Base-by-base conservation (phyloP, 768 basidiomycete genomes). In the Xerocomellus chrysenteron region DNA sequence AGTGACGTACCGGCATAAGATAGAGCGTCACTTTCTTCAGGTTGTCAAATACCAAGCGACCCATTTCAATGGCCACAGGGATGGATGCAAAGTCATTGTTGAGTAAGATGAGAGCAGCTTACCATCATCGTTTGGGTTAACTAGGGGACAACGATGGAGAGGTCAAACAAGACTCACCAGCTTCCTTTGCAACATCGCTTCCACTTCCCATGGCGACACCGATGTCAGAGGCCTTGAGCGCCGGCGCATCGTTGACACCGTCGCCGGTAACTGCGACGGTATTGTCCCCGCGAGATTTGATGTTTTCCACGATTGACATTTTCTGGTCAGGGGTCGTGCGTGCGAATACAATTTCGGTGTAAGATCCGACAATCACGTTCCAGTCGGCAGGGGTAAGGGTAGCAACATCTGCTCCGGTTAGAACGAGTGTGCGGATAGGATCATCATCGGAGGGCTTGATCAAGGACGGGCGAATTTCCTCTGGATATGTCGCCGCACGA, bases 1-100 rank as follows among this genome's bases (percentile, higher is more conserved):
- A 49, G 14, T 17, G 12, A 60, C 71, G 46, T 55, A 77, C 75
- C 11, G 79, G 79, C 66, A 79, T 74, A 10, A 80, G 64, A 55
- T 78, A 76, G n/a, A 76, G 59, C 17, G 76, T 75, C 41, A 79
- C 68, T 75, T 82, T 78, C 77, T 81, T 77, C 52, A 85, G 61
- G 60, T 85, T 85, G 61, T 83, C 81, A 56, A 84, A 84, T 1
- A 82, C 79, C 40, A 82, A 68, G 37, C 83, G 80, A 49, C 84
- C 84, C 67, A 83, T 79, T 60, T 82, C 76, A 56, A 85, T 81
- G 1, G 81, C 84, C 52, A 78, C 75, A 5, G 78, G 78, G 59
- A 86, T 84, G 10, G 82, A 82, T 6, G 80, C 73, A 59, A 86
- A 82, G 68, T 83, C 79, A 55, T 83, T 82, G 64, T 84, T 80